Percentiles rank a stretch among this genome's conserved stretches.
phyloP scores from a whole-genome alignment of 768 basidiomycete species.

The Mycena crocata region DNA sequence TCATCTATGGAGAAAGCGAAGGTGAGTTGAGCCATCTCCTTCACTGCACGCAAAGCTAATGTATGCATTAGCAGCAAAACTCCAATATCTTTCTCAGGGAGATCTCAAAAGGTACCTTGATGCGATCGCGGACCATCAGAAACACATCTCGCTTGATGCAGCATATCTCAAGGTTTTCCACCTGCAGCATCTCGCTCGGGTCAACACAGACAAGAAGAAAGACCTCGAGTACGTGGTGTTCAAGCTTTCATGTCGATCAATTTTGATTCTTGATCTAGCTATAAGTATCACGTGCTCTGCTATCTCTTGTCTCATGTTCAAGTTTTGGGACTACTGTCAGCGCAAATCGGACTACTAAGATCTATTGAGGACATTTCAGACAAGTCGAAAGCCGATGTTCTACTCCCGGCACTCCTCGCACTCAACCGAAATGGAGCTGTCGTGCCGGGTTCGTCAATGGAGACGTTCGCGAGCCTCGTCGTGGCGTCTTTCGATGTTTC shows the following conservation, averaged over 20 bases:
- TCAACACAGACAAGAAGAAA: slow-evolving; percentile 67
- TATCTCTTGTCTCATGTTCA: slow-evolving; percentile 85
- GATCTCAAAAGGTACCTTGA: slow-evolving; percentile 71
- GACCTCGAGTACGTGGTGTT: slow-evolving; percentile 59
- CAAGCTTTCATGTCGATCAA: background rate
- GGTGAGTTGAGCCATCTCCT: slow-evolving; percentile 56
- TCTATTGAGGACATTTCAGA: slow-evolving; percentile 60
- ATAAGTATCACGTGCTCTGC: slow-evolving; percentile 78
- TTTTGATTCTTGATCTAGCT: slow-evolving; percentile 53
- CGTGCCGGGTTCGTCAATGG: slow-evolving; percentile 35
- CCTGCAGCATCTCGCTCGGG: slow-evolving; percentile 61
- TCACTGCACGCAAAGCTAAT: slow-evolving; percentile 3
- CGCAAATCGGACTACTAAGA: slow-evolving; percentile 67
- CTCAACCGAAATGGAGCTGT: slow-evolving; percentile 40
- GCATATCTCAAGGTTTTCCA: slow-evolving; percentile 71
- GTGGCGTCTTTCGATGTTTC: slow-evolving; percentile 67
- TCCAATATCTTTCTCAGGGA: slow-evolving; percentile 78
- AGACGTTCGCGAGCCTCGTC: slow-evolving; percentile 53
- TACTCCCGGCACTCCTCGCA: slow-evolving; percentile 68
- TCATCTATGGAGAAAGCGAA: slow-evolving; percentile 72
- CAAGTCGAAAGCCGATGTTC: slow-evolving; percentile 58
- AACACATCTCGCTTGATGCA: slow-evolving; percentile 71
- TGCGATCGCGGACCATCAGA: slow-evolving; percentile 59
- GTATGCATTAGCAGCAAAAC: slow-evolving; percentile 45
- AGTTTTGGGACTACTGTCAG: slow-evolving; percentile 59